These are phyloP conservation scores for Aspergillus avenaceus DNA, from an alignment of 495 filamentous ascomycete species.

Conservation along the genomic window DNA sequence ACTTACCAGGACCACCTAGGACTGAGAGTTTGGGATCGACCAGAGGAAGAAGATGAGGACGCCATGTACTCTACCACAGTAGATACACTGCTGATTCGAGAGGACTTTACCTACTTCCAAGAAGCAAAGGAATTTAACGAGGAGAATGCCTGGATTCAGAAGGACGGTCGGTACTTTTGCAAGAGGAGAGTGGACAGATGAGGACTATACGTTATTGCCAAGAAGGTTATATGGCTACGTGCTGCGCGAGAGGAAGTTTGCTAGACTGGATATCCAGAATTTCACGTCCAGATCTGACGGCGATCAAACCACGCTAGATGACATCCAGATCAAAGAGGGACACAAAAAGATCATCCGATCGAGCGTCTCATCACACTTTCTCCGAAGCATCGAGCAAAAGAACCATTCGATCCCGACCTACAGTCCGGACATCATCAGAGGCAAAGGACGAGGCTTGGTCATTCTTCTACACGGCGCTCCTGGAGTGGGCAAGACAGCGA, in stretches of 20 bases:
- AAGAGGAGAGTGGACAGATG: background rate
- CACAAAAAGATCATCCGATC: background rate
- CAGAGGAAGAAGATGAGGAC: background rate
- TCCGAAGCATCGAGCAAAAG: background rate
- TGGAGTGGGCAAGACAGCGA: constrained; percentile 6
- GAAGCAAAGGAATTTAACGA: background rate
- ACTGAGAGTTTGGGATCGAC: background rate
- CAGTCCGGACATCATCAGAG: background rate
- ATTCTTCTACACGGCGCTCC: constrained; percentile 3
- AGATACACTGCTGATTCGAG: background rate
- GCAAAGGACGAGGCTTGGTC: background rate
- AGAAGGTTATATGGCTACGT: background rate
- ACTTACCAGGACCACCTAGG: background rate
- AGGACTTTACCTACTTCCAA: background rate
- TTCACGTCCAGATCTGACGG: background rate
- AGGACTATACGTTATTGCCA: background rate
- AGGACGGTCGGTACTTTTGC: background rate
- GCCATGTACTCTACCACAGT: background rate
- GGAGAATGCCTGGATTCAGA: background rate
- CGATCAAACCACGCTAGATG: background rate
- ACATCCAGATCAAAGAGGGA: background rate
- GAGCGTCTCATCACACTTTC: background rate
- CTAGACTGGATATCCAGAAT: background rate
- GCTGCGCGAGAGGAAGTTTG: background rate
- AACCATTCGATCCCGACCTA: background rate